A percentile compares a stretch with the other conserved stretches of the same genome.
Evolutionary conservation across 805 yeast genomes (phyloP).

Genomic region (Candida vartiovaarae): DNA sequence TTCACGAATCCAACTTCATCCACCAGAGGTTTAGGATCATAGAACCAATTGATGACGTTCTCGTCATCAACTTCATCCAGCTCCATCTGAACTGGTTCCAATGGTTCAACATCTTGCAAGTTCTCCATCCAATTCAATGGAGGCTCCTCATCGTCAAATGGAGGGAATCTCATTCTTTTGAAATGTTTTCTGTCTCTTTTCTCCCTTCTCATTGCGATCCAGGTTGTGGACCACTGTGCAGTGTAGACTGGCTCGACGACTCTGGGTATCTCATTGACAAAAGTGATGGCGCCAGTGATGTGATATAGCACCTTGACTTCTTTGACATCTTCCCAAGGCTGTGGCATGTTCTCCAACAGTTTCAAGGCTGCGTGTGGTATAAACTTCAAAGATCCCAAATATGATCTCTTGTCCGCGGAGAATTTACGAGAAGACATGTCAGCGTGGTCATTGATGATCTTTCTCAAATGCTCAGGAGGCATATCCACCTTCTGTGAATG

Average conservation of each 20-base stretch:
- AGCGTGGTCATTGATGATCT: conserved; percentile 75
- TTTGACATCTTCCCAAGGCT: conserved; percentile 90
- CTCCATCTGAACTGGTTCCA: conserved; percentile 63
- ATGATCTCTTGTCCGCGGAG: conserved; percentile 79
- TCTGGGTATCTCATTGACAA: conserved; percentile 86
- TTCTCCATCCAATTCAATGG: conserved; percentile 80
- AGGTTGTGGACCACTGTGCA: conserved; percentile 94
- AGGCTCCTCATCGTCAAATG: conserved; percentile 97
- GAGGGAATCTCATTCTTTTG: conserved; percentile 89
- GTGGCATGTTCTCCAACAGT: conserved; percentile 92
- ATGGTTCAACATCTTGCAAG: conserved; percentile 62
- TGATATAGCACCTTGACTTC: conserved; percentile 89
- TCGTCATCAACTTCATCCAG: conserved; percentile 59
- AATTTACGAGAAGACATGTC: conserved; percentile 76
- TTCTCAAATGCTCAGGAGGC: conserved; percentile 92
- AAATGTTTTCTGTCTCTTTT: conserved; percentile 87
- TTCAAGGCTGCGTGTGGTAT: conserved; percentile 94
- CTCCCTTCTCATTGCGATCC: conserved; percentile 91
- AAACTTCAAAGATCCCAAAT: conserved; percentile 85
- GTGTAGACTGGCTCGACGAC: conserved; percentile 87
- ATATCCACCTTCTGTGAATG: conserved; percentile 65
- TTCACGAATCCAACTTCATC: conserved; percentile 52
- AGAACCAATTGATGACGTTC: conserved; percentile 66
- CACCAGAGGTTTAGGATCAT: conserved; percentile 65
- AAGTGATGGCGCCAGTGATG: conserved; percentile 87